Conservation (phyloP, 495 filamentous ascomycete species). For the Paragyromitra xinjiangensis region DNA sequence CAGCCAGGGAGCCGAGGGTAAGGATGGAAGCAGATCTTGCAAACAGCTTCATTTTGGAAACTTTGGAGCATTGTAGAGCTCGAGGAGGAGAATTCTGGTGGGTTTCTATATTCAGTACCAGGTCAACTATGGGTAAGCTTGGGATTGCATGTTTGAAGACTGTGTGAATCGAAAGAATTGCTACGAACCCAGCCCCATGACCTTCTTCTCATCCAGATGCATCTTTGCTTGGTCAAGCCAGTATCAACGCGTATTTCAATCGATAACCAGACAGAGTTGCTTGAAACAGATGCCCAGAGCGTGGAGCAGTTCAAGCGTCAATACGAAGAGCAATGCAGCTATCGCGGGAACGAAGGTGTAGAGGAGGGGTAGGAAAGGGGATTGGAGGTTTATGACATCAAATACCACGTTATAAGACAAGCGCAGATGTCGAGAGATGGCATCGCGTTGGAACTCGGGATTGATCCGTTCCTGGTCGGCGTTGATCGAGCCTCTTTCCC, state of each 20-base stretch:
- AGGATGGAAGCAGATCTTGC: neutral
- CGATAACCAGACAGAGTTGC: neutral
- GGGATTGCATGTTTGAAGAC: neutral
- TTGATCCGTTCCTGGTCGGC: neutral
- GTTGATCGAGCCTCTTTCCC: neutral
- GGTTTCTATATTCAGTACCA: neutral
- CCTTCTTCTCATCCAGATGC: conserved; percentile 3
- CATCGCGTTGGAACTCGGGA: neutral
- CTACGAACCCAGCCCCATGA: conserved; percentile 10
- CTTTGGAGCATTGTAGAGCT: neutral
- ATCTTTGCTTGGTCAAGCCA: conserved; percentile 11
- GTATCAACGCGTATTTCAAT: neutral
- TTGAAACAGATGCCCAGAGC: neutral
- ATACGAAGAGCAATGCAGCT: conserved; percentile 9
- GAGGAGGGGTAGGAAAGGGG: neutral
- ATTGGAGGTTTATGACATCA: neutral
- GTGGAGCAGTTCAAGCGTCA: neutral
- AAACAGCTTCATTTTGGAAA: conserved; percentile 9
- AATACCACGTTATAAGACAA: neutral
- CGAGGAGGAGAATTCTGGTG: neutral
- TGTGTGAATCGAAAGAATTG: neutral
- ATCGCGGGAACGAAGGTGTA: neutral
- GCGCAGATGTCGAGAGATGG: neutral
- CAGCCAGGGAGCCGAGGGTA: neutral
- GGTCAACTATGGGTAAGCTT: neutral